A percentile compares a stretch with the other conserved stretches of the same genome.
Evolutionary conservation across 2,329 filamentous ascomycete species (phyloP).

Genomic region (Ophiostoma sp.): DNA sequence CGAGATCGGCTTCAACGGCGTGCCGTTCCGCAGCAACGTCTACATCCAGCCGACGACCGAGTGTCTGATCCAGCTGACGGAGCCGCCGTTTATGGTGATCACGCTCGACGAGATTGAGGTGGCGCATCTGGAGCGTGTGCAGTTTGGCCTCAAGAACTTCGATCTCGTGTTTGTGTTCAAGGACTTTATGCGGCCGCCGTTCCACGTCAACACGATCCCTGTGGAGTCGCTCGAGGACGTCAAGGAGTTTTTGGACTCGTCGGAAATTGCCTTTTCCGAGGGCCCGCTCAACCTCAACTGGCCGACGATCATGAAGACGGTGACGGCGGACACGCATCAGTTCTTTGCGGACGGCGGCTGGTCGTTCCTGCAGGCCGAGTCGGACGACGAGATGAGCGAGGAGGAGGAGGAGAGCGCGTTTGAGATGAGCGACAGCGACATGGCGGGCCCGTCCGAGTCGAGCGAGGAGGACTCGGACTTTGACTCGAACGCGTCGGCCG

Average conservation of each 20-base stretch:
- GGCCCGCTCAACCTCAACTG: constrained; percentile 97
- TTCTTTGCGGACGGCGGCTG: constrained; percentile 96
- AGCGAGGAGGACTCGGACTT: constrained; percentile 86
- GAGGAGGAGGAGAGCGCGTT: constrained; percentile 89
- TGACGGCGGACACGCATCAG: constrained; percentile 84
- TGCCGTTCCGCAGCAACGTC: constrained; percentile 92
- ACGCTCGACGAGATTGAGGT: constrained; percentile 95
- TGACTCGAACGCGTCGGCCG: constrained; percentile 79
- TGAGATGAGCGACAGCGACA: constrained; percentile 79
- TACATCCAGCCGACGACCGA: constrained; percentile 95
- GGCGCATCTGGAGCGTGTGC: constrained; percentile 89
- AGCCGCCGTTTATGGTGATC: constrained; percentile 93
- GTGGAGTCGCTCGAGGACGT: constrained; percentile 91
- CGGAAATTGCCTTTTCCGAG: constrained; percentile 90
- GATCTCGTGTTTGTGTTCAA: constrained; percentile 98
- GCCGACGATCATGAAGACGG: constrained; percentile 99
- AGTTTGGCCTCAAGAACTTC: constrained; percentile 98
- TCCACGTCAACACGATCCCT: constrained; percentile 96
- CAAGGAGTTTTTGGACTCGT: constrained; percentile 95
- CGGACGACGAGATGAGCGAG: constrained; percentile 74
- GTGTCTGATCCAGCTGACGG: constrained; percentile 92
- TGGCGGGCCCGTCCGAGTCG: constrained; percentile 73
- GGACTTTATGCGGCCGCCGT: constrained; percentile 84
- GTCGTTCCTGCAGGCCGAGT: constrained; percentile 84
- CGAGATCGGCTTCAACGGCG: constrained; percentile 93